These are phyloP conservation scores for Sugiyamaella lignohabitans DNA, from an alignment of 805 yeast genomes.

Conservation along the genomic window DNA sequence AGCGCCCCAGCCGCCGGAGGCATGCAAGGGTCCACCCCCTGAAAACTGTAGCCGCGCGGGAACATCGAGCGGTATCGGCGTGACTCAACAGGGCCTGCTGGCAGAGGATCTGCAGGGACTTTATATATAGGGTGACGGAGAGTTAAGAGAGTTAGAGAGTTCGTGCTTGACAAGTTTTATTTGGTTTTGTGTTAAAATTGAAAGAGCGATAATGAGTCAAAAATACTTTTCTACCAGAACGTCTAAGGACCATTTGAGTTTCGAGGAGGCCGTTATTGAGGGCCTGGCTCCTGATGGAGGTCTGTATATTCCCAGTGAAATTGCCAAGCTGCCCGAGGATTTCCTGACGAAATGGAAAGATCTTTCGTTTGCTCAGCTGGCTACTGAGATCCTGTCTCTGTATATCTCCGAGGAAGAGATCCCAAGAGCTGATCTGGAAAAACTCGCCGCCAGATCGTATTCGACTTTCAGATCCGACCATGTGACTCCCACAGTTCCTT, in stretches of 20 bases:
- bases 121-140: too few species aligned
- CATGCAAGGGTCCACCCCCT: too few species aligned
- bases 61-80: too few species aligned
- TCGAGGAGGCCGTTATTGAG: constrained; percentile 39
- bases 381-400: constrained; percentile 75
- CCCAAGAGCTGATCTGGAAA: constrained; percentile 57
- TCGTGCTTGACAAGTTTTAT: too few species aligned
- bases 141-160: too few species aligned
- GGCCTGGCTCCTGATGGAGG: constrained; percentile 98
- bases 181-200: too few species aligned
- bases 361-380: constrained; percentile 76
- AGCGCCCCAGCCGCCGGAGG: too few species aligned
- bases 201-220: too few species aligned
- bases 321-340: constrained; percentile 59
- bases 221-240: constrained; percentile 37
- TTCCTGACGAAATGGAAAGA: constrained; percentile 64
- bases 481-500: constrained; percentile 72
- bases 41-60: too few species aligned
- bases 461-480: constrained; percentile 82
- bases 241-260: constrained; percentile 27
- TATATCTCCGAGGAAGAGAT: constrained; percentile 73
- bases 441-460: constrained; percentile 64
- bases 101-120: too few species aligned
- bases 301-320: constrained; percentile 75
- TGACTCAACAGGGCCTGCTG: too few species aligned